These are phyloP conservation scores for Colletotrichum abscissum DNA, from an alignment of 2,329 filamentous ascomycete genomes.

Conservation along the genomic window DNA sequence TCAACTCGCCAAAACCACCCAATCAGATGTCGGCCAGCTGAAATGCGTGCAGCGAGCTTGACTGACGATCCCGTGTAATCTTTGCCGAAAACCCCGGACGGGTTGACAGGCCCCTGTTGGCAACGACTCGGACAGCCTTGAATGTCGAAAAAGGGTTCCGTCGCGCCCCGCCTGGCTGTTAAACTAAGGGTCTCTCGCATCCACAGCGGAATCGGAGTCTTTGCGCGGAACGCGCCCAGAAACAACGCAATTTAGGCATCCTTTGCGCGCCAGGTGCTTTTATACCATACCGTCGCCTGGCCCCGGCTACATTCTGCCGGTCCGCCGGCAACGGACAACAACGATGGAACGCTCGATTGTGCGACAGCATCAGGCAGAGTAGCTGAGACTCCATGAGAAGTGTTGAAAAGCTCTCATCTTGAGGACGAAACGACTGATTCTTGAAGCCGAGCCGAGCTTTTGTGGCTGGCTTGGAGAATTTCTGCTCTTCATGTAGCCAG, in stretches of 20 bases:
- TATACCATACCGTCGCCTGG: background rate
- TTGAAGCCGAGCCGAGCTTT: background rate
- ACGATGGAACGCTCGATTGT: background rate
- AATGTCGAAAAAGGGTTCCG: background rate
- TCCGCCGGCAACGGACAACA: background rate
- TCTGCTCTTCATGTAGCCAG: background rate
- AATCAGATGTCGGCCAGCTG: constrained; percentile 20
- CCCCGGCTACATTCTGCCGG: constrained; percentile 4
- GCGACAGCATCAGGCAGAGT: background rate
- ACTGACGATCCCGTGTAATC: constrained; percentile 4
- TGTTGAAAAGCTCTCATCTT: background rate
- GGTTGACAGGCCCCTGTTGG: background rate
- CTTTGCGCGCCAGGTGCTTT: constrained; percentile 7
- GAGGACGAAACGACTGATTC: background rate
- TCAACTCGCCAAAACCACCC: constrained; percentile 26
- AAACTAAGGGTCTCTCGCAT: background rate
- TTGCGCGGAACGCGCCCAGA: constrained; percentile 6
- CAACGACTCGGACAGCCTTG: background rate
- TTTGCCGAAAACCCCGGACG: background rate
- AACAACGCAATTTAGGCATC: constrained; percentile 4
- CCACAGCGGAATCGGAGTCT: constrained; percentile 27
- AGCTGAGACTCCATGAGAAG: background rate
- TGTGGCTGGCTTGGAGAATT: background rate
- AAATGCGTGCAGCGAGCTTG: background rate
- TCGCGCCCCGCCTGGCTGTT: constrained; percentile 6